Base-by-base conservation (phyloP, 1,284 basidiomycete genomes). In the Ustilago shanxiensis region DNA sequence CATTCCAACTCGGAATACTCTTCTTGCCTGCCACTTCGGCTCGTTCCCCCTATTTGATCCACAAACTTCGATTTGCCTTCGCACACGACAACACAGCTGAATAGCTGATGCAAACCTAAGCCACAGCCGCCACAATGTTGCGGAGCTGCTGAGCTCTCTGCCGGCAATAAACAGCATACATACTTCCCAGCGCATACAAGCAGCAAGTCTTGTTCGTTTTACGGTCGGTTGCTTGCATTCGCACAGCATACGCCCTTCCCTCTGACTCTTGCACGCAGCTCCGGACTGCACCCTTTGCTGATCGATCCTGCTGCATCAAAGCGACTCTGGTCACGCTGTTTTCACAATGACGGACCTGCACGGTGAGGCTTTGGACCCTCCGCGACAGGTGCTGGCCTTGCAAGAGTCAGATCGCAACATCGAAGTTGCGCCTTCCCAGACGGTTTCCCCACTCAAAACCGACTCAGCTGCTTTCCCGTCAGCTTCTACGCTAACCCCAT, bases 291-390 rank as follows among this genome's bases (percentile, higher is more conserved):
- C 22, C 44, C 26, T 39, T 52, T 18, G 31, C 16, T 29, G 50
- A 20, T 35, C 28, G 9, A n/a, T n/a, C n/a, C 13, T 22, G 4
- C 50, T 52, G 50, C 16, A 26, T 31, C 29, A 33, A 29, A 29
- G 50, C 29, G 10, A 20, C n/a, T n/a, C n/a, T n/a, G n/a, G 13
- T 20, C 50, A 26, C 6, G 24, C 47, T 28, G 24, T 18, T 9
- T 35, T n/a, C 65, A 45, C 18, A 50, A 68, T 68, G 66, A 62
- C 54, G 31, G 66, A 54, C 29, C 31, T 41, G 51, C 55, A 37
- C 1, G 44, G 18, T 33, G 18, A 11, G n/a, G 20, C 10, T 13
- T 20, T 37, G 1, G 35, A 39, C 44, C 14, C 29, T 24, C 6
- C 52, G 2, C 22, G 28, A 24, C 45, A 28, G 22, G n/a, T 45